Conservation (phyloP, 2,329 filamentous ascomycete species). For the Penicillium aurantiogriseum region DNA sequence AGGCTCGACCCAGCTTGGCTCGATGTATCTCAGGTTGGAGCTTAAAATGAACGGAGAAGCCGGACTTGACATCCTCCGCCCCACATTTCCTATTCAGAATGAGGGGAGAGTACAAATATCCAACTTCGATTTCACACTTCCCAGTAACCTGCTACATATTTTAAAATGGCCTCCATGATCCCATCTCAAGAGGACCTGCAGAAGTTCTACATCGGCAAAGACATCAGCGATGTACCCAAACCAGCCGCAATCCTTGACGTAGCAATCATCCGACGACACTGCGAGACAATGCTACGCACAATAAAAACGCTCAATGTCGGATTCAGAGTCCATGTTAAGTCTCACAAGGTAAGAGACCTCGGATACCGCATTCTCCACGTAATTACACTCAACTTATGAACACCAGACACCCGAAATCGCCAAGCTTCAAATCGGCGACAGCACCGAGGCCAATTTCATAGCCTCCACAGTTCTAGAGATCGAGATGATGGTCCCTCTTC, state of each 20-base stretch:
- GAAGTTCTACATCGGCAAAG: constrained; percentile 56
- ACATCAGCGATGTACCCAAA: constrained; percentile 59
- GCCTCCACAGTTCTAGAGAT: constrained; percentile 74
- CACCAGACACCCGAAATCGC: constrained; percentile 64
- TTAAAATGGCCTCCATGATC: constrained; percentile 1
- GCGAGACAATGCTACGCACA: constrained; percentile 67
- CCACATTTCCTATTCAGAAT: constrained; percentile 1
- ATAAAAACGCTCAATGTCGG: constrained; percentile 58
- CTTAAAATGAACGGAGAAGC: not conserved
- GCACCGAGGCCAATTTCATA: constrained; percentile 59
- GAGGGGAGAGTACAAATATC: constrained; percentile 3
- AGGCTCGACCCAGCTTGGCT: too few relatives aligned
- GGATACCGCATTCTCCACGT: not conserved
- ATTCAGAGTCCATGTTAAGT: constrained; percentile 79
- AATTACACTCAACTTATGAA: not conserved
- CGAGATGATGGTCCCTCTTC: constrained; percentile 62
- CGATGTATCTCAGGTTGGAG: too few relatives aligned
- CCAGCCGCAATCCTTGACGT: constrained; percentile 69
- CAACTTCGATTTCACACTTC: not conserved
- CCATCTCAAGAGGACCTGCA: constrained; percentile 18
- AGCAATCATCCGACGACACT: constrained; percentile 66
- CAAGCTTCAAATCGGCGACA: constrained; percentile 65
- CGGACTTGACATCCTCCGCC: constrained; percentile 10
- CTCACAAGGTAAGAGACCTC: constrained; percentile 64
- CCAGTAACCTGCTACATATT: not conserved